These are phyloP conservation scores for Boletus barrowsii DNA, from an alignment of 768 basidiomycete species.

Conservation along the genomic window DNA sequence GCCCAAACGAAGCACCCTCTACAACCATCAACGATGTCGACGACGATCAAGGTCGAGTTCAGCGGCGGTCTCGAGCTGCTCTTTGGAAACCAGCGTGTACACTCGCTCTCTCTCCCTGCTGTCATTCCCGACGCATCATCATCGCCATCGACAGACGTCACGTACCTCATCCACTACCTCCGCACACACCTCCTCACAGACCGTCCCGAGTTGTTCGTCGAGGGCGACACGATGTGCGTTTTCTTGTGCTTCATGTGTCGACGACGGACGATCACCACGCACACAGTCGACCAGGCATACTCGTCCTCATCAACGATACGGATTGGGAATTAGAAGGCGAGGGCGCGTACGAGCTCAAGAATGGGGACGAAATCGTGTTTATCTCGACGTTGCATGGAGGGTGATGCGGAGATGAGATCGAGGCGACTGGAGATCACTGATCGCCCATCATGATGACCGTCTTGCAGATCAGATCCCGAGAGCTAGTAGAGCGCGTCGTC, in stretches of 20 bases:
- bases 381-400: constrained; percentile 91
- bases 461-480: neutral
- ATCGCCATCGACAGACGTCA: constrained; percentile 52
- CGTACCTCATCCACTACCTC: constrained; percentile 77
- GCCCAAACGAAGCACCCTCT: too few relatives aligned
- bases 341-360: constrained; percentile 73
- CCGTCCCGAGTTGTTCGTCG: constrained; percentile 85
- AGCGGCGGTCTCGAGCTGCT: constrained; percentile 84
- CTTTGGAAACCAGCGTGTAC: constrained; percentile 66
- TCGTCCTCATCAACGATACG: constrained; percentile 95
- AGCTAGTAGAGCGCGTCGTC: too few relatives aligned
- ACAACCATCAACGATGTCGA: constrained; percentile 3
- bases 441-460: neutral
- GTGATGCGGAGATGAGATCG: neutral
- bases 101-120: constrained; percentile 54
- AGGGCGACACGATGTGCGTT: constrained; percentile 79
- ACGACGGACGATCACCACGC: neutral
- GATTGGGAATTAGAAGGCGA: constrained; percentile 99
- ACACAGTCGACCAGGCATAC: constrained; percentile 86
- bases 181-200: constrained; percentile 77
- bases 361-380: constrained; percentile 89
- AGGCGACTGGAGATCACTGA: too few relatives aligned
- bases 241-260: neutral
- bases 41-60: constrained; percentile 60
- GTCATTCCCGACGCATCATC: constrained; percentile 27